Evolutionary conservation across 1,284 basidiomycete genomes (phyloP), one percentile per base, ranked within the genome.

Genomic region (Sanguinoderma infundibulare): DNA sequence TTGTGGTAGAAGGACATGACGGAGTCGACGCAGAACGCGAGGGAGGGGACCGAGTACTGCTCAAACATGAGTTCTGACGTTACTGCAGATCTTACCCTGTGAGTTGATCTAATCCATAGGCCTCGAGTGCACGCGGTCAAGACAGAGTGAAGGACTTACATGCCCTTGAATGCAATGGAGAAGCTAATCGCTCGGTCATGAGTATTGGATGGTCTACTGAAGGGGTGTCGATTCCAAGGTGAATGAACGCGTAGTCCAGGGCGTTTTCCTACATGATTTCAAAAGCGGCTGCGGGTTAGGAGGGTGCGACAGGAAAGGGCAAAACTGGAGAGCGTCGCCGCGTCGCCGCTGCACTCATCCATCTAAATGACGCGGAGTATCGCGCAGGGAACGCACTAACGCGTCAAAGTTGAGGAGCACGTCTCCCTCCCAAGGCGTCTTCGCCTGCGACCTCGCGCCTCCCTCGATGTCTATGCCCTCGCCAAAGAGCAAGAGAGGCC

Each of bases 1-100:
- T 92, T 92, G 69, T 90, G 83, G 70, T 92, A 95, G 70, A 98
- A 96, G 0, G 96, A 95, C 84, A 98, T 97, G 60, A 97, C 80
- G 7, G 92, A 91, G 73, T 99, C 98, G 65, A 98, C 80, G 60
- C 94, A 95, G 75, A 94, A 99, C 15, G 92, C 83, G 49, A 98
- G 82, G 2, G 90, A 89, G 0, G 96, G 96, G 1, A 91, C 94
- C 17, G 84, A 84, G 74, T 99, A 99, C 51, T 90, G 87, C 78
- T 99, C 98, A 73, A 99, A 99, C 75, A 99, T 86, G 26, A 99
- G 86, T 73, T 99, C 98, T 1, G 96, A 96, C 28, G 96, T 98
- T 62, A 98, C 93, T 93, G 62, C 20, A 10, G n/a, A n/a, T n/a
- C n/a, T n/a, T 32, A 22, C 20, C 26, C n/a, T 8, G n/a, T 49